Percentiles rank a stretch among this genome's conserved stretches.
Conservation (phyloP, 305 asterid species). For the Fraxinus sp. region DNA sequence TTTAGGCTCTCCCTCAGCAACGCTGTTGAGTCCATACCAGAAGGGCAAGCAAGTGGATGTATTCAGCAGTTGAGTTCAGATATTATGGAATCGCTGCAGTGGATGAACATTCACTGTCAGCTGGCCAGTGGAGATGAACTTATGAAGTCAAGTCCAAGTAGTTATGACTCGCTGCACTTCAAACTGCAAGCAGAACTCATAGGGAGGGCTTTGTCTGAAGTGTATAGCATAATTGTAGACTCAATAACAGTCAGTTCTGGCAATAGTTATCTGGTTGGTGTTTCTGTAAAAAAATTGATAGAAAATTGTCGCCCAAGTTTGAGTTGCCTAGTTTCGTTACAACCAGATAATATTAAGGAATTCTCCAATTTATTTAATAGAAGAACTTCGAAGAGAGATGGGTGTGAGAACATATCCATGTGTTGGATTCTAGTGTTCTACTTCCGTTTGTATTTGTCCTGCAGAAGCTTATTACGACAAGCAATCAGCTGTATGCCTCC, state of each 20-base stretch:
- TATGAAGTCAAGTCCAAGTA: conserved; percentile 28
- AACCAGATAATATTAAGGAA: conserved; percentile 36
- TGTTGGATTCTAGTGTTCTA: conserved; percentile 62
- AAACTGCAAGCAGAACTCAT: conserved; percentile 59
- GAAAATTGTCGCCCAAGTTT: conserved; percentile 52
- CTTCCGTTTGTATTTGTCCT: conserved; percentile 63
- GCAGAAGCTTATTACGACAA: conserved; percentile 67
- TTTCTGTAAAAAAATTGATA: conserved; percentile 57
- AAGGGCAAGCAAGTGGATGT: conserved; percentile 87
- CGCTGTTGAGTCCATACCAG: conserved; percentile 78
- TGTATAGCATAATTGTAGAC: conserved; percentile 63
- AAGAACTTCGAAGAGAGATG: conserved; percentile 34
- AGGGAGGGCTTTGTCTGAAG: conserved; percentile 71
- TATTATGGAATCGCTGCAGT: conserved; percentile 63
- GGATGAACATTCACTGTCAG: conserved; percentile 55
- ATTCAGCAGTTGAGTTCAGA: conserved; percentile 60
- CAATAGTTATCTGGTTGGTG: conserved; percentile 64
- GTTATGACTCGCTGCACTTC: conserved; percentile 29
- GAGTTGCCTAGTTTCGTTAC: conserved; percentile 43
- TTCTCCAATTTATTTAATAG: conserved; percentile 48
- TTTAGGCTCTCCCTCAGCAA: conserved; percentile 68
- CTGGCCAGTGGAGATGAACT: conserved; percentile 34
- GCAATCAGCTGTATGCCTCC: conserved; percentile 69
- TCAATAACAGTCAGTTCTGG: conserved; percentile 75
- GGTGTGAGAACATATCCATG: conserved; percentile 36